Percentiles rank a stretch among this genome's conserved stretches.
Evolutionary conservation across 2,329 filamentous ascomycete species (phyloP).

Genomic region (Corinectria fuckeliana): DNA sequence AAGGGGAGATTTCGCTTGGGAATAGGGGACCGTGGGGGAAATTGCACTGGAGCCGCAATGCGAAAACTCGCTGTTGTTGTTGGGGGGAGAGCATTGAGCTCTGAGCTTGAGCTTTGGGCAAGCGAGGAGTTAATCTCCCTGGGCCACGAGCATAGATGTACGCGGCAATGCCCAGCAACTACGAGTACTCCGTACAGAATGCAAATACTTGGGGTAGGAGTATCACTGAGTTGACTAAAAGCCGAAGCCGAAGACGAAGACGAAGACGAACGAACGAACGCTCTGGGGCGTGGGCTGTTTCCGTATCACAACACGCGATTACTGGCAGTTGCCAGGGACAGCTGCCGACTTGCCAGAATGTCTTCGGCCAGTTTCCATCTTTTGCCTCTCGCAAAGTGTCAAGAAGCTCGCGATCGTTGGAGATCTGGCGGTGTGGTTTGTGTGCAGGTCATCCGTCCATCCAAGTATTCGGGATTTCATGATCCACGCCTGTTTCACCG

Average conservation of each 20-base stretch:
- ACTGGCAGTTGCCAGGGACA: constrained; percentile 3
- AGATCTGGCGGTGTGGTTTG: neutral
- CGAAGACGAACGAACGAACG: too few species aligned
- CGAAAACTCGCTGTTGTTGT: neutral
- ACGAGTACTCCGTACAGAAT: too few species aligned
- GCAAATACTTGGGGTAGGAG: too few species aligned
- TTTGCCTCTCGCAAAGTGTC: neutral
- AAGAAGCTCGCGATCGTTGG: neutral
- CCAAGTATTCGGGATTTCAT: neutral
- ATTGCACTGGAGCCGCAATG: constrained; percentile 1
- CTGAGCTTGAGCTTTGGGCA: neutral
- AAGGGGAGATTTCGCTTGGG: constrained; percentile 10
- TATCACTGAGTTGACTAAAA: neutral
- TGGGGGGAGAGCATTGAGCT: neutral
- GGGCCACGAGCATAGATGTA: neutral
- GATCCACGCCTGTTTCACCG: neutral
- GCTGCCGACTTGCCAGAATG: neutral
- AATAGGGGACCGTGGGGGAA: too few species aligned
- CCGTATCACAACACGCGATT: constrained; percentile 14
- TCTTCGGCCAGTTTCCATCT: neutral
- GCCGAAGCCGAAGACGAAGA: neutral
- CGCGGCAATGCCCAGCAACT: neutral
- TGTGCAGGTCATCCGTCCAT: neutral
- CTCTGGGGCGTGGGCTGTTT: constrained; percentile 5
- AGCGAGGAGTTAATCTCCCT: neutral